These are phyloP conservation scores for Vitis labrusca DNA, from an alignment of 164 flowering plant species.

Conservation along the genomic window DNA sequence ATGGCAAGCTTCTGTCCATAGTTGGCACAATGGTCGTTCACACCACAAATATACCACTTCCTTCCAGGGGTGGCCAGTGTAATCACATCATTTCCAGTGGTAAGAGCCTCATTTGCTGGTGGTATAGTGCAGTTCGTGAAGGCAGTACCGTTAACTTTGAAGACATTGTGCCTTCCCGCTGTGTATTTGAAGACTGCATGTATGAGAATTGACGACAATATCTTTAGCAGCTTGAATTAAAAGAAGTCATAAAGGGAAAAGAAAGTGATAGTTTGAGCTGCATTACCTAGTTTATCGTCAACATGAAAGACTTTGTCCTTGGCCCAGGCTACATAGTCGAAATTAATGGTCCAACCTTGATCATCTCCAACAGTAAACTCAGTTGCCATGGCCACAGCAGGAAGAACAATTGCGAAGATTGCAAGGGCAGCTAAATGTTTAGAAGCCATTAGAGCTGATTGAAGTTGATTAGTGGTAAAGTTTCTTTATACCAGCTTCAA, in stretches of 20 bases:
- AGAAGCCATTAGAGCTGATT: no score
- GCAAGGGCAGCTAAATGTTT: no score
- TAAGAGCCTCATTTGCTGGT: neutral
- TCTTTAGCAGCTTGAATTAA: neutral
- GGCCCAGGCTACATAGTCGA: constrained; percentile 20
- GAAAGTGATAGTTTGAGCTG: neutral
- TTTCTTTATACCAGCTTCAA: no score
- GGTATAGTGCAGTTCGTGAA: neutral
- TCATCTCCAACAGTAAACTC: no score
- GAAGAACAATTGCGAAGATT: no score
- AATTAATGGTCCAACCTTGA: constrained; percentile 19
- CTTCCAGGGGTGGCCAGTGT: neutral
- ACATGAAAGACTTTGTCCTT: constrained; percentile 10
- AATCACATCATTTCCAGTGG: constrained; percentile 8
- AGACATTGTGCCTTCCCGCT: neutral
- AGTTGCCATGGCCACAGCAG: no score
- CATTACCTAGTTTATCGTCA: constrained; percentile 17
- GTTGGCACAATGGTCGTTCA: neutral
- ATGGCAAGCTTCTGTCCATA: constrained; percentile 3
- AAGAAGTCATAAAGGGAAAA: neutral
- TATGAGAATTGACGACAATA: neutral
- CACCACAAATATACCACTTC: constrained; percentile 14
- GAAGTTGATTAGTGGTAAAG: no score
- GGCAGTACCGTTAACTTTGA: constrained; percentile 5
- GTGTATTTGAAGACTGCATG: constrained; percentile 10